Conservation (phyloP, 2,329 filamentous ascomycete genomes). For the Fusarium globosum region DNA sequence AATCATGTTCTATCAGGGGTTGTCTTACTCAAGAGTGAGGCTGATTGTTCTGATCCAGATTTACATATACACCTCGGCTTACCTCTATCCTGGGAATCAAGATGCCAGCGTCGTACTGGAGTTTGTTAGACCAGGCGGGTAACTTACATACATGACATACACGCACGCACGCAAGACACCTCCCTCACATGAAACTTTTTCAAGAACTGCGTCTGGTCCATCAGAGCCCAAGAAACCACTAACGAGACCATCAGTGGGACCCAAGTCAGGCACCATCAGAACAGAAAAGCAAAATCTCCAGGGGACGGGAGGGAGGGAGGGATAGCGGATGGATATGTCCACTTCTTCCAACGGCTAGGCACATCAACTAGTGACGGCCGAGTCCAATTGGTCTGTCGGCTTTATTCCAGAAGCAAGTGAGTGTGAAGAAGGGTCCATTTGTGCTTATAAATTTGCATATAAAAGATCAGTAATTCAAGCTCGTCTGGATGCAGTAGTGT, state of each 20-base stretch:
- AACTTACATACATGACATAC: constrained; percentile 4
- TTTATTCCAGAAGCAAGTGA: constrained; percentile 30
- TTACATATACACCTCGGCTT: neutral
- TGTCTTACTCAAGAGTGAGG: neutral
- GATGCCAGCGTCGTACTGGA: constrained; percentile 13
- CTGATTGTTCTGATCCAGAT: neutral
- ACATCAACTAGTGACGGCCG: constrained; percentile 12
- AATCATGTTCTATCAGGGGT: neutral
- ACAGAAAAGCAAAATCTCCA: constrained; percentile 27
- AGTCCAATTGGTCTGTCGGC: constrained; percentile 11
- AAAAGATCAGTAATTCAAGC: neutral
- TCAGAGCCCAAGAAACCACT: constrained; percentile 27
- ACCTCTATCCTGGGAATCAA: neutral
- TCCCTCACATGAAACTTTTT: constrained; percentile 18
- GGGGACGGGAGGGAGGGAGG: constrained; percentile 25
- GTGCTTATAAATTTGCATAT: neutral
- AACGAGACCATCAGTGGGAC: constrained; percentile 33
- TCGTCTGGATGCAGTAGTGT: neutral
- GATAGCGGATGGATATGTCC: constrained; percentile 19
- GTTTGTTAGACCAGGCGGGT: constrained; percentile 1
- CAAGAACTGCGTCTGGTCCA: constrained; percentile 2
- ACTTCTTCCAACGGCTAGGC: constrained; percentile 27
- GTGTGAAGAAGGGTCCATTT: neutral
- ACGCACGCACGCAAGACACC: constrained; percentile 14
- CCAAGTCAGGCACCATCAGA: constrained; percentile 37